phyloP scores from a whole-genome alignment of 495 filamentous ascomycete genomes.

The Endocarpon pusillum region DNA sequence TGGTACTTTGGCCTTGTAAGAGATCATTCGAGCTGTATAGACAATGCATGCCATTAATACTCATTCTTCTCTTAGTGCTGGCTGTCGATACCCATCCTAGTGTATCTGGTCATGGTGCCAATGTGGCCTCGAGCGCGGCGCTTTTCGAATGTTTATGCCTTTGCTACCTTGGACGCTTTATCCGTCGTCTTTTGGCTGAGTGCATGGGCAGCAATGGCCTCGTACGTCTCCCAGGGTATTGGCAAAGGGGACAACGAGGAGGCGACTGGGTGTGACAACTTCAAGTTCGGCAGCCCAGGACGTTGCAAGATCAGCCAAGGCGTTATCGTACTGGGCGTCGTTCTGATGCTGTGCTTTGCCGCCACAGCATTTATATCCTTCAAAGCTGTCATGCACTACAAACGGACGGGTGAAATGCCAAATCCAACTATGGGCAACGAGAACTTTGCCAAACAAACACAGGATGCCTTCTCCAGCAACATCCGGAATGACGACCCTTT shows the following conservation, averaged over 20 bases:
- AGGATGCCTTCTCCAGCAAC: slow-evolving; percentile 33
- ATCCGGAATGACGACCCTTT: slow-evolving; percentile 31
- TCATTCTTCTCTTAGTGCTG: slow-evolving; percentile 59
- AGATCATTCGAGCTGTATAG: not conserved
- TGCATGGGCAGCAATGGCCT: slow-evolving; percentile 60
- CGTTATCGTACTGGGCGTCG: slow-evolving; percentile 58
- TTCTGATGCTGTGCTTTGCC: slow-evolving; percentile 68
- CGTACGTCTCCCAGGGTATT: slow-evolving; percentile 40
- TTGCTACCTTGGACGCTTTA: slow-evolving; percentile 54
- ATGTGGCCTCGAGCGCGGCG: slow-evolving; percentile 66
- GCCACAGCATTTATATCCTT: slow-evolving; percentile 57
- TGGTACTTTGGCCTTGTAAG: slow-evolving; percentile 70
- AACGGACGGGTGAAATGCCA: slow-evolving; percentile 59
- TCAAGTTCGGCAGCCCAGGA: slow-evolving; percentile 32
- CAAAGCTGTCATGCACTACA: slow-evolving; percentile 63
- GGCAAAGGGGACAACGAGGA: slow-evolving; percentile 18
- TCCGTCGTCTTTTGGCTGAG: slow-evolving; percentile 72
- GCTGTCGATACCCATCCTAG: slow-evolving; percentile 61
- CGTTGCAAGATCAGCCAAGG: slow-evolving; percentile 62
- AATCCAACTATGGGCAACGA: slow-evolving; percentile 35
- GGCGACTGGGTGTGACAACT: slow-evolving; percentile 26
- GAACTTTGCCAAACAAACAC: slow-evolving; percentile 30
- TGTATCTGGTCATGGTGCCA: slow-evolving; percentile 71
- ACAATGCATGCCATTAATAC: slow-evolving; percentile 1
- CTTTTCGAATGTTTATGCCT: slow-evolving; percentile 68